Base-by-base conservation (phyloP, 495 filamentous ascomycete genomes). In the Stereocaulon alpinum region DNA sequence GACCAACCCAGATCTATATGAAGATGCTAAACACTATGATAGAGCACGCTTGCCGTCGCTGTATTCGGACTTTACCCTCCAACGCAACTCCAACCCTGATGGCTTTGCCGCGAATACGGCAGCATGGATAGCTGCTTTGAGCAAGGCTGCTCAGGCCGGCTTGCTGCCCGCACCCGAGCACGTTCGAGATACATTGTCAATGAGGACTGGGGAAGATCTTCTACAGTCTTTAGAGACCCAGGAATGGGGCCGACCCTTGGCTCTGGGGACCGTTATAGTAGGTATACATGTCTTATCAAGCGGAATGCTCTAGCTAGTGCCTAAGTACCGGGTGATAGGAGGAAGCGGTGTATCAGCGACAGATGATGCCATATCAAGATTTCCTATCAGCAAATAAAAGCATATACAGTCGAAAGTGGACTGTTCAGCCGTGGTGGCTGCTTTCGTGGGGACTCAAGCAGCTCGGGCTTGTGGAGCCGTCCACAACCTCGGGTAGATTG, bases 61-160 rank as follows among this genome's bases (percentile, higher is more conserved):
- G 54, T 98, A 95, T 74, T 96, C 91, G 58, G 94, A 97, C 70
- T 97, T 98, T 71, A 75, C 81, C 4, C 69, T 78, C 40, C 90
- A 92, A 62, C 80, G 80, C 60, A 82, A 81, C 56, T 85, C 86
- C 37, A 98, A 98, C 68, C 91, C 91, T 1, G 90, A 94, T 66
- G 92, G 91, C 62, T 98, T 91, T 74, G 72, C 77, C 32, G 88
- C 91, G 52, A 97, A 98, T 69, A 71, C 91, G 43, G 73, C 80
- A 15, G 88, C 91, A 44, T 98, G 93, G 93, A 82, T 85, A 66
- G 77, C 79, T 30, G 91, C 80, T 2, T 78, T 98, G 27, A 76
- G 80, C 20, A 72, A 75, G 45, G 87, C 91, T 24, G 77, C 84
- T 1, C 75, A 77, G 56, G 80, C 81, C 12, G 94, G 91, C 6